Evolutionary conservation across 1,139 yeast genomes (phyloP).

Genomic region (Saccharomyces hybrid): DNA sequence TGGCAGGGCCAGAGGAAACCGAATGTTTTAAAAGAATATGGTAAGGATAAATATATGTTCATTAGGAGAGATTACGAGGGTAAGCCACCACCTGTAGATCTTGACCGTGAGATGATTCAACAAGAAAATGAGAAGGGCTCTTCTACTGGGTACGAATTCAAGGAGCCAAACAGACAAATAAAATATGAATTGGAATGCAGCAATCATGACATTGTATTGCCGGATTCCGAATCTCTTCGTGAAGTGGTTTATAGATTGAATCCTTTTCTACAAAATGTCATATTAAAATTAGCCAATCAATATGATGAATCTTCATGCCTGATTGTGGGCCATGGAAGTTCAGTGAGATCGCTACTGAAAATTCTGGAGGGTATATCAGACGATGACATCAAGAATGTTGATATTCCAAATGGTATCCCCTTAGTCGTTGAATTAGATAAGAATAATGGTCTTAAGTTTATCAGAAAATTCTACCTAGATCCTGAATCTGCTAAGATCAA

Average conservation of each 20-base stretch:
- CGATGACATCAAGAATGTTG: conserved; percentile 54
- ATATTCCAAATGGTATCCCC: conserved; percentile 76
- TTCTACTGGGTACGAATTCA: conserved; percentile 30
- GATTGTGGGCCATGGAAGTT: conserved; percentile 69
- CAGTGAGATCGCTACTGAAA: conserved; percentile 61
- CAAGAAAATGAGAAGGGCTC: conserved; percentile 26
- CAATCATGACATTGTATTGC: conserved; percentile 36
- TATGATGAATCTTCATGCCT: conserved; percentile 43
- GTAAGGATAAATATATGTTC: conserved; percentile 53
- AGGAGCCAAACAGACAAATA: conserved; percentile 30
- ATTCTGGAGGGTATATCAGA: conserved; percentile 49
- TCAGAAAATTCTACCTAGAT: conserved; percentile 50
- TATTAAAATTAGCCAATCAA: conserved; percentile 35
- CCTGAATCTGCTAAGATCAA: conserved; percentile 60
- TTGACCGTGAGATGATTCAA: conserved; percentile 29
- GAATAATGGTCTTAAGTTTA: conserved; percentile 37
- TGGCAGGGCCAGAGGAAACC: conserved; percentile 64
- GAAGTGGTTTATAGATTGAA: conserved; percentile 56
- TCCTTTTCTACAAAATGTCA: conserved; percentile 44
- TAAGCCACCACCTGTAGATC: conserved; percentile 49
- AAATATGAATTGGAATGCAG: conserved; percentile 35
- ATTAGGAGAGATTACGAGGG: conserved; percentile 64
- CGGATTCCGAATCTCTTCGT: conserved; percentile 60
- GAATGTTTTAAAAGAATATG: conserved; percentile 44
- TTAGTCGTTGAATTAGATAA: conserved; percentile 46